phyloP scores from a whole-genome alignment of 108 stramenopile genomes.

The Cyclotella sp. region DNA sequence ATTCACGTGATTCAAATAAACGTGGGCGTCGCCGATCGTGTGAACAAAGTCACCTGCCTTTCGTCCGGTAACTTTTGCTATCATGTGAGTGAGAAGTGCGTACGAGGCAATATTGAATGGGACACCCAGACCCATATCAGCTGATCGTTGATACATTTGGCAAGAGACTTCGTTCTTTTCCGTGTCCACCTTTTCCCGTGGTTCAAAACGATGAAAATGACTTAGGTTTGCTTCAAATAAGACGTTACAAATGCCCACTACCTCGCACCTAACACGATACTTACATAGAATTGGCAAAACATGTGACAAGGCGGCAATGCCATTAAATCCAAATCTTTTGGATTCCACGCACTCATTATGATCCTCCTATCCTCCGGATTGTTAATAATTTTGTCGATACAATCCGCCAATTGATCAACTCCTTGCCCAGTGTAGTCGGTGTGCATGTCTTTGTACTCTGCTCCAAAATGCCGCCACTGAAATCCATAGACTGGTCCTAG shows the following conservation, averaged over 20 bases:
- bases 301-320: slow-evolving; percentile 99
- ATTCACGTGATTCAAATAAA: slow-evolving; percentile 99
- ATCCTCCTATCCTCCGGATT: slow-evolving; percentile 98
- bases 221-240: neutral
- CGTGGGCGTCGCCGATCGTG: slow-evolving; percentile 98
- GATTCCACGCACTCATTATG: slow-evolving; percentile 98
- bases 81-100: slow-evolving; percentile 92
- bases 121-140: slow-evolving; percentile 99
- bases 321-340: slow-evolving; percentile 93
- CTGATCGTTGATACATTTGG: slow-evolving; percentile 99
- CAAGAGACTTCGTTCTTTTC: slow-evolving; percentile 95
- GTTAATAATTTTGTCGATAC: slow-evolving; percentile 95
- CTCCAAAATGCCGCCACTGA: slow-evolving; percentile 99
- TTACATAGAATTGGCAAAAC: slow-evolving; percentile 98
- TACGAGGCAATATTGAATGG: slow-evolving; percentile 99
- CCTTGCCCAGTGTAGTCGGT: slow-evolving; percentile 98
- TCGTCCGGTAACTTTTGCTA: slow-evolving; percentile 93
- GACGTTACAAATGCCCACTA: neutral
- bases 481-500: slow-evolving; percentile 99
- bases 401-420: slow-evolving; percentile 97
- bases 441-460: slow-evolving; percentile 96
- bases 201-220: neutral
- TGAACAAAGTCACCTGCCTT: slow-evolving; percentile 99
- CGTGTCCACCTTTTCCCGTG: slow-evolving; percentile 60
- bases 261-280: neutral